A percentile compares a stretch with the other conserved stretches of the same genome.
These are phyloP conservation scores for Favolaschia claudopus DNA, from an alignment of 768 basidiomycete species.

Conservation along the genomic window DNA sequence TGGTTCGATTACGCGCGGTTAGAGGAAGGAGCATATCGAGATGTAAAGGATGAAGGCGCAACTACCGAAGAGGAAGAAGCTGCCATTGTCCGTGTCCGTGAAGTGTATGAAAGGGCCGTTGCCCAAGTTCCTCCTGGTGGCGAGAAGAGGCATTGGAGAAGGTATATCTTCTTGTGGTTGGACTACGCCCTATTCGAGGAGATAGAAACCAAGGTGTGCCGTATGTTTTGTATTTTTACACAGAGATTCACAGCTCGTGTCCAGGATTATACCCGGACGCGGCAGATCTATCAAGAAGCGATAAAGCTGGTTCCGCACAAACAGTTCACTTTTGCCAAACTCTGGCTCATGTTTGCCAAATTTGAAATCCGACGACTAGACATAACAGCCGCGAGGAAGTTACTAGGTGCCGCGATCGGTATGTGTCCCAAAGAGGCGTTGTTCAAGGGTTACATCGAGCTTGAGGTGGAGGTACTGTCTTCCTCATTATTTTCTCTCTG, in stretches of 20 bases:
- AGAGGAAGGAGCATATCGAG: slow-evolving; percentile 86
- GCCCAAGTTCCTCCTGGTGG: slow-evolving; percentile 93
- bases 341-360: slow-evolving; percentile 92
- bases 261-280: slow-evolving; percentile 83
- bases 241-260: neutral
- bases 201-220: slow-evolving; percentile 85
- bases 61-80: slow-evolving; percentile 74
- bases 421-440: slow-evolving; percentile 96
- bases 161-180: slow-evolving; percentile 93
- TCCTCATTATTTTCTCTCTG: slow-evolving; percentile 31
- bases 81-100: slow-evolving; percentile 75
- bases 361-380: slow-evolving; percentile 91
- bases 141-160: slow-evolving; percentile 92
- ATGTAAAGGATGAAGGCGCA: slow-evolving; percentile 77
- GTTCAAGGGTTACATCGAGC: slow-evolving; percentile 95
- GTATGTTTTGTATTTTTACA: neutral
- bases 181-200: slow-evolving; percentile 98
- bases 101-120: slow-evolving; percentile 95
- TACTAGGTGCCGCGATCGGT: slow-evolving; percentile 90
- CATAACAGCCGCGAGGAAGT: slow-evolving; percentile 83
- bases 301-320: slow-evolving; percentile 93
- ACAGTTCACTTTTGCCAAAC: slow-evolving; percentile 95
- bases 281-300: slow-evolving; percentile 93
- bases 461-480: slow-evolving; percentile 82
- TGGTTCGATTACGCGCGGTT: slow-evolving; percentile 98